These are phyloP conservation scores for Mytilinidion resinicola DNA, from an alignment of 495 filamentous ascomycete genomes.

Conservation along the genomic window DNA sequence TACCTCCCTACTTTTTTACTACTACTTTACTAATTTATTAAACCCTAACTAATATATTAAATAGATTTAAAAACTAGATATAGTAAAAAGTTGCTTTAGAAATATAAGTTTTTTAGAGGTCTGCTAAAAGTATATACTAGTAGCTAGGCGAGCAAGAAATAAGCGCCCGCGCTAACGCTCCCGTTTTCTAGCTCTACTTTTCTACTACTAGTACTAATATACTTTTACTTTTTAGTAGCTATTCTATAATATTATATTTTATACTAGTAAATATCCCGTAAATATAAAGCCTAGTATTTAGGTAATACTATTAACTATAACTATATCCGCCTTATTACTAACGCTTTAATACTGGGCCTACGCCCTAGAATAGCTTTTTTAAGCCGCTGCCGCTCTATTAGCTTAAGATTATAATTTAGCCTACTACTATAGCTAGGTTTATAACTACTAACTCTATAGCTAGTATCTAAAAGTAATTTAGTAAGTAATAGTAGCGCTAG, in stretches of 20 bases:
- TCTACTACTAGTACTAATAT: too few species aligned
- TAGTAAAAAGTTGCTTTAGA: conserved; percentile 65
- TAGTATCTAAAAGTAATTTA: conserved; percentile 13
- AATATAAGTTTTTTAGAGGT: neutral
- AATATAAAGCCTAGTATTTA: too few species aligned
- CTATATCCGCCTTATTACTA: conserved; percentile 10
- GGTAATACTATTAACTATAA: too few species aligned
- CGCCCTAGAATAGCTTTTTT: conserved; percentile 18
- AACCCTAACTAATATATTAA: conserved; percentile 3
- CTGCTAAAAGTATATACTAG: neutral
- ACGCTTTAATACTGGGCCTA: conserved; percentile 15
- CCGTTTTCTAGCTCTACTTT: too few species aligned
- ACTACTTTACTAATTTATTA: too few species aligned
- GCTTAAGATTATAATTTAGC: conserved; percentile 17
- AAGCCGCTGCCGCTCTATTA: conserved; percentile 11
- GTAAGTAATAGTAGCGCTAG: conserved; percentile 1
- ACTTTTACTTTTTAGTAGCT: neutral
- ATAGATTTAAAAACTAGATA: too few species aligned
- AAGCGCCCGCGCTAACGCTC: too few species aligned
- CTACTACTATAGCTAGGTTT: conserved; percentile 20
- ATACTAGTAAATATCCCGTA: neutral
- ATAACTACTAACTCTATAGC: conserved; percentile 16
- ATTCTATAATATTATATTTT: neutral
- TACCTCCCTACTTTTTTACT: neutral
- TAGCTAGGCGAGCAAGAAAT: too few species aligned